Evolutionary conservation across 345 rosid genomes (phyloP).

Genomic region (Stellera chamaejasme): DNA sequence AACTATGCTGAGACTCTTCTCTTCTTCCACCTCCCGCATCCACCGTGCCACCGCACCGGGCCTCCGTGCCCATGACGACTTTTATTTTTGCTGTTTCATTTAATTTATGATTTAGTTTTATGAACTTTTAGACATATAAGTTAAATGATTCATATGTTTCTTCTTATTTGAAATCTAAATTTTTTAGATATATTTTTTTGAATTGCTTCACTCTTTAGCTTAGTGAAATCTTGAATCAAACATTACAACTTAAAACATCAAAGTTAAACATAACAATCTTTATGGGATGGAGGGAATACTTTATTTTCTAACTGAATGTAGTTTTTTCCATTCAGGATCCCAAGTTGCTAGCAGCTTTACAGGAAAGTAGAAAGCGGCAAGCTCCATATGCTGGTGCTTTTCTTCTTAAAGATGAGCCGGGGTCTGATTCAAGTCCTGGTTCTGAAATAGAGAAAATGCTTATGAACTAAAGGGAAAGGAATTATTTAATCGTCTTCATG

Average conservation of each 20-base stretch:
- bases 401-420: slow-evolving; percentile 87
- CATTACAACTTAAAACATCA: too few relatives aligned
- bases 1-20: slow-evolving; percentile 58
- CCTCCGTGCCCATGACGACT: slow-evolving; percentile 23
- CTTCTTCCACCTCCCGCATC: slow-evolving; percentile 34
- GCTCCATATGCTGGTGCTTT: slow-evolving; percentile 99
- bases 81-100: too few relatives aligned
- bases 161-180: too few relatives aligned
- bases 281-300: too few relatives aligned
- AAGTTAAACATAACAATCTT: too few relatives aligned
- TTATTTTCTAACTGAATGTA: slow-evolving; percentile 11
- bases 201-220: too few relatives aligned
- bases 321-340: slow-evolving; percentile 51
- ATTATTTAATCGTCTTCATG: slow-evolving; percentile 67
- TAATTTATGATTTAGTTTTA: too few relatives aligned
- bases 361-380: slow-evolving; percentile 83
- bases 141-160: too few relatives aligned
- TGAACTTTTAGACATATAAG: too few relatives aligned
- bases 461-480: slow-evolving; percentile 77
- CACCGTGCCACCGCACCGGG: slow-evolving; percentile 21
- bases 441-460: slow-evolving; percentile 62
- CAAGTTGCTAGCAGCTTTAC: slow-evolving; percentile 86
- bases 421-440: slow-evolving; percentile 51
- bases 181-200: too few relatives aligned
- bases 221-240: too few relatives aligned